Evolutionary conservation across 208 protist species (phyloP), one percentile per base, ranked within the genome.

Genomic region (Crithidia brevicula): DNA sequence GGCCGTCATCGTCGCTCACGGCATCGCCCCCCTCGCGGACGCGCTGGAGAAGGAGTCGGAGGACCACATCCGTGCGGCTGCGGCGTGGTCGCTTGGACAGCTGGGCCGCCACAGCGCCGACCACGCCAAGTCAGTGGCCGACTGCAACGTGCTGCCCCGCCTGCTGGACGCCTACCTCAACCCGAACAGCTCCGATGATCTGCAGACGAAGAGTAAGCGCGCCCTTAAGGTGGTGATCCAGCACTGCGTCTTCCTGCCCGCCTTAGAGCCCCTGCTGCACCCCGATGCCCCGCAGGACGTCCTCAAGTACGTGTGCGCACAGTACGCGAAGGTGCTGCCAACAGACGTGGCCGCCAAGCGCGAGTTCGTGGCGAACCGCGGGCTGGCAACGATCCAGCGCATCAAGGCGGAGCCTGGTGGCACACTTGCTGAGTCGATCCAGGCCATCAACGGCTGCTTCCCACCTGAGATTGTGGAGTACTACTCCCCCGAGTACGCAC

Each of bases 261-360:
- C 98, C 3, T 80, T 99, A 38, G 97, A 99, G 83, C 96, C 97
- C 13, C 88, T 99, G 50, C 88, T 99, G 38, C 82, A 95, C 68
- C 89, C 92, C 45, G 88, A 98, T 38, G 95, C 97, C 0, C 97
- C 97, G 27, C 81, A 92, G 59, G 97, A 98, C 69, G 92, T 99
- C 27, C 87, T 99, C 47, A 98, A 98, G 82, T 98, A 99, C 74
- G 89, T 99, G 18, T 96, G 99, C 23, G 94, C 89, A 27, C 98
- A 99, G 83, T 99, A 98, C 79, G 98, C 98, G 34, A 99, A 99
- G 86, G 88, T 99, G 40, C 89, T 99, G 20, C 98, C 98, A 18
- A 95, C 97, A 30, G 97, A 99, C 74, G 97, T 98, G 40, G 91
- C 94, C 16, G 97, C 97, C 25, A 96, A 99, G 67, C 89, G 96